Evolutionary conservation across 768 basidiomycete genomes (phyloP).

Genomic region (Tylopilus rubrobrunneus): DNA sequence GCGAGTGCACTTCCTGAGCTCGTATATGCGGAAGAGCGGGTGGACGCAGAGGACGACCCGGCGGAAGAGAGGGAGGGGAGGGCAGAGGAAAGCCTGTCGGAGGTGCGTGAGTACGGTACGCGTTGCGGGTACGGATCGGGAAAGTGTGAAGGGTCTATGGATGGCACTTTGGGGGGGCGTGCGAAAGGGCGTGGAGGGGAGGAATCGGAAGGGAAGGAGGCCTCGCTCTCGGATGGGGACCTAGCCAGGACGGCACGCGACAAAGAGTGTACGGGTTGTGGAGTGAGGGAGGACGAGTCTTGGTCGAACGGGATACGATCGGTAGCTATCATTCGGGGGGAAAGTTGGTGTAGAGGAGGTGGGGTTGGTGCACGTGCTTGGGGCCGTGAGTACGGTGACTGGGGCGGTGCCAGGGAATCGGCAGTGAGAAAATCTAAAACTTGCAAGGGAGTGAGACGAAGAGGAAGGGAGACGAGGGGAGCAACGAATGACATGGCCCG

Average conservation of each 20-base stretch:
- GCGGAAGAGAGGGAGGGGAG: constrained; percentile 66
- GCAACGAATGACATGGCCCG: constrained; percentile 20
- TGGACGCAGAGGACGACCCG: constrained; percentile 66
- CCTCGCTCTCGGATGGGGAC: constrained; percentile 34
- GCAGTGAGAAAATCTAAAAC: constrained; percentile 28
- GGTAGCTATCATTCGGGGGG: constrained; percentile 15
- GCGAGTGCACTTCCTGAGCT: constrained; percentile 61
- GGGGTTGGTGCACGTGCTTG: constrained; percentile 42
- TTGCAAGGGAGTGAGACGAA: constrained; percentile 19
- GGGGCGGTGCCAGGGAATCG: constrained; percentile 30
- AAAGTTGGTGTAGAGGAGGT: constrained; percentile 11
- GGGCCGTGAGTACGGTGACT: constrained; percentile 23
- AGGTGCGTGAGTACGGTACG: constrained; percentile 39
- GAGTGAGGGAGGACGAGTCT: constrained; percentile 13
- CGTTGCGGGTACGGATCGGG: constrained; percentile 72
- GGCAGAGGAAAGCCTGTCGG: constrained; percentile 33
- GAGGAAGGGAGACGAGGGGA: constrained; percentile 10
- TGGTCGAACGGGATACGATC: constrained; percentile 11
- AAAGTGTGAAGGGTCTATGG: constrained; percentile 62
- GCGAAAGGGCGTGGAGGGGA: constrained; percentile 35
- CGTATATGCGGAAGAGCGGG: constrained; percentile 76
- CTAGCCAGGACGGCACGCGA: constrained; percentile 35
- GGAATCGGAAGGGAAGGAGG: constrained; percentile 35
- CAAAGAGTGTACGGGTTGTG: constrained; percentile 15
- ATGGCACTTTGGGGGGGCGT: constrained; percentile 41